Evolutionary conservation across 129 eudicot species (phyloP).

Genomic region (Oenanthe sinensis): DNA sequence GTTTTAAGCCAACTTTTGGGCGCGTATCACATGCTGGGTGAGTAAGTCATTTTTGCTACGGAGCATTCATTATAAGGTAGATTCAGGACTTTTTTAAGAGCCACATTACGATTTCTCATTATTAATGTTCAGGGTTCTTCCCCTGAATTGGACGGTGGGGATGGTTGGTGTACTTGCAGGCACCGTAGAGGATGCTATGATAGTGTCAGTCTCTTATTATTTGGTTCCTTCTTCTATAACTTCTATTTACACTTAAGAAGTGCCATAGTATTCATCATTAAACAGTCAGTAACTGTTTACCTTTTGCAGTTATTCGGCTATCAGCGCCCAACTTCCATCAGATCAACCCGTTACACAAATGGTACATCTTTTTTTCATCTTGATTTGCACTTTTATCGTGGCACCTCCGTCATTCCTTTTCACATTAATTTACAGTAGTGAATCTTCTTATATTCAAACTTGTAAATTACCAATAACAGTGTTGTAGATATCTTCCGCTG

Average conservation of each 20-base stretch:
- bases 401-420: not conserved
- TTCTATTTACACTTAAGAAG: not conserved
- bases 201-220: conserved; percentile 49
- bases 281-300: not conserved
- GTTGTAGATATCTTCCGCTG: not conserved
- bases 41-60: conserved; percentile 5
- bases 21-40: conserved; percentile 88
- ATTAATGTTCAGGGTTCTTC: conserved; percentile 67
- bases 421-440: not conserved
- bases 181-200: conserved; percentile 86
- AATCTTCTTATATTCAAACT: not conserved
- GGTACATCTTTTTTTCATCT: conserved; percentile 28
- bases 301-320: conserved; percentile 79
- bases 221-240: not conserved
- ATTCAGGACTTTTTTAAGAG: not conserved
- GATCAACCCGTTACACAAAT: conserved; percentile 17
- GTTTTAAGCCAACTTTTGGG: conserved; percentile 86
- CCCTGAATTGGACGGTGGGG: conserved; percentile 91
- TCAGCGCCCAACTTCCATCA: conserved; percentile 48
- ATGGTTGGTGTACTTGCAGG: conserved; percentile 93
- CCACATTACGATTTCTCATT: not conserved
- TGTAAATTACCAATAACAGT: not conserved
- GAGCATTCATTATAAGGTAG: not conserved
- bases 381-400: not conserved
- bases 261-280: not conserved